Base-by-base conservation (phyloP, 2,329 filamentous ascomycete species). In the Geoglossum cookeanum region DNA sequence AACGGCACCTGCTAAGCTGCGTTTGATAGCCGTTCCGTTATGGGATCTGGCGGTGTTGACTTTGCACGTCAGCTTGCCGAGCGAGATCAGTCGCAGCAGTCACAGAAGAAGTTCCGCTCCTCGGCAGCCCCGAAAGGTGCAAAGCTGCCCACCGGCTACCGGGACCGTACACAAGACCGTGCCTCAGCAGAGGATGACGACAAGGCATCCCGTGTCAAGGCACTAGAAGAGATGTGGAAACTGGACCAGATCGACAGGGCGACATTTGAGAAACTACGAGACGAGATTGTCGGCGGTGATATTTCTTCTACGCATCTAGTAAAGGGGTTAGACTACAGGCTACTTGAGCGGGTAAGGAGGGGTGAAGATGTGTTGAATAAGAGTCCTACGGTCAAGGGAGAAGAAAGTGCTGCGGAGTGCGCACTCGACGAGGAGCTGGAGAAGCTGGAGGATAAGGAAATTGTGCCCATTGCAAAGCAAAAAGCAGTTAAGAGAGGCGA, bases 31-130 rank as follows among this genome's bases (percentile, higher is more conserved):
- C 85, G 87, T 55, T 80, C 84, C 29, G 75, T 89, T 11, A 74
- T 73, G 61, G 74, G 74, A 47, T 66, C 69, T 6, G 67, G 72
- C 44, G 76, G 78, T 56, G 72, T 78, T 57, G 84, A 92, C 58
- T 96, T 96, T 68, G 84, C 86, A 27, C 84, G 83, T 63, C 91
- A 96, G 68, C 76, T 94, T 35, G 84, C 87, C 42, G 87, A 94
- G 64, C 79, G 83, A 81, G 78, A 59, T 73, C 75, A 48, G 66
- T 68, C 62, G 45, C 30, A 32, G 60, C 59, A 47, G 56, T 63
- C 55, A 62, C 78, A 65, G 6, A 94, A 88, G 71, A 88, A 84
- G 66, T 85, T 87, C 72, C 84, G 81, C 60, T 84, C 87, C 0
- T 75, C 72, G 9, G 82, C 82, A 2, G 84, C 81, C 1, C 92